Base-by-base conservation (phyloP, 208 protist species). In the Spironucleus salmonicida region DNA sequence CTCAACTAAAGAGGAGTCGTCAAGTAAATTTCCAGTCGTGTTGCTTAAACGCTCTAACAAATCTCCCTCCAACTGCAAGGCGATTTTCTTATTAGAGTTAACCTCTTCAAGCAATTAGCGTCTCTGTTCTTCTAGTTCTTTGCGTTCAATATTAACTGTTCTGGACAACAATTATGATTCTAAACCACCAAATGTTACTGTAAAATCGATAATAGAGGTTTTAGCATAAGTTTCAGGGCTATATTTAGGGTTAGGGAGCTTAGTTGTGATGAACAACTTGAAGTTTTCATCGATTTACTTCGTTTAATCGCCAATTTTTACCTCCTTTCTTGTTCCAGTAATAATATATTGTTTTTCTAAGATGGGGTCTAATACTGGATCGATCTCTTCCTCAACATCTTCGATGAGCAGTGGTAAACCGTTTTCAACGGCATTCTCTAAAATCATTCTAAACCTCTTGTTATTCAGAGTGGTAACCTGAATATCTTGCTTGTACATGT, bases 131-230 rank as follows among this genome's bases (percentile, higher is more conserved):
- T 97, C 94, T 19, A 98, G 89, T 81, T 96, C 91, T 53, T 86
- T 87, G 85, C 96, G 93, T 85, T 98, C 94, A 74, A 91, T 83
- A 45, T 90, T 81, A 78, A 98, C 94, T 27, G 97, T 93, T 58
- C 90, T 87, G 38, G 88, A 92, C n/a, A 89, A 76, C 87, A 89
- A 35, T 86, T 90, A 84, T 87, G 32, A 80, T 78, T 88, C 85
- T 19, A 88, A 80, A 66, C 87, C 85, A 42, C 74, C 67, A 74
- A 96, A 93, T n/a, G 93, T 97, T 19, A 98, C 94, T n/a, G 94
- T 94, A 79, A 98, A 97, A 82, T 98, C 93, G 80, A 98, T 96
- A 26, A 98, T 87, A 32, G 93, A 89, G 67, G 90, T 92, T 85
- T 95, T 95, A 38, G 93, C 93, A 76, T 90, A 95, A 58, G 95